Base-by-base conservation (phyloP, 1,139 yeast genomes). In the Diutina scorzettiae region DNA sequence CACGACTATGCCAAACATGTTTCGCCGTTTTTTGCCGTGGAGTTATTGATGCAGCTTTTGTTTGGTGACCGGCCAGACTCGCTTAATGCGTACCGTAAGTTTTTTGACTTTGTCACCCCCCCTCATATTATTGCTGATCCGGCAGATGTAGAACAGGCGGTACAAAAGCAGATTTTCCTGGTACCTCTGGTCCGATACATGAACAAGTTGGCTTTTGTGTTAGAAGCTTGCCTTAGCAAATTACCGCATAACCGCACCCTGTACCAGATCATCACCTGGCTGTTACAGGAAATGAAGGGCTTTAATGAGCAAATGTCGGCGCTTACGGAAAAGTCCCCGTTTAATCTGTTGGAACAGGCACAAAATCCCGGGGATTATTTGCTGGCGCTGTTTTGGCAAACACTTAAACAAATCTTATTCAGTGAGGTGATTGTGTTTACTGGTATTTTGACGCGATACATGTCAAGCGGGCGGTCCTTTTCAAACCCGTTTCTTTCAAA, bases 361-460 rank as follows among this genome's bases (percentile, higher is more conserved):
- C 47, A 41, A 2, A 40, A 45, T 8, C 39, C 25, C 17, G n/a
- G 17, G 14, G 45, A 45, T 4, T 40, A 51, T 1, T 51, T 48
- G 4, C 51, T 53, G 31, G 56, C 55, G 20, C 58, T 56, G 40
- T 63, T 57, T 45, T 67, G 72, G 73, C 45, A 49, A 27, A 51
- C 62, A 36, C 54, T 69, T 54, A 76, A 76, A 47, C 53, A 58
- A 11, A 49, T 73, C 2, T 52, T 77, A 7, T 78, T 78, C 51
- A 66, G 77, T 1, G 59, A 75, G 41, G 60, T 74, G 3, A 55
- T 77, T 5, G 68, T 77, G n/a, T 65, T 73, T 34, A 79, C 77
- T 53, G 84, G 83, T 0, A 59, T 73, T 11, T 58, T 71, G 17
- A 58, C 74, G 2, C 55, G 75, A 43, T 63, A 73, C 45, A 41